Percentiles rank a stretch among this genome's conserved stretches.
phyloP scores from a whole-genome alignment of 331 rosid genomes.

The Quercus tomentella region DNA sequence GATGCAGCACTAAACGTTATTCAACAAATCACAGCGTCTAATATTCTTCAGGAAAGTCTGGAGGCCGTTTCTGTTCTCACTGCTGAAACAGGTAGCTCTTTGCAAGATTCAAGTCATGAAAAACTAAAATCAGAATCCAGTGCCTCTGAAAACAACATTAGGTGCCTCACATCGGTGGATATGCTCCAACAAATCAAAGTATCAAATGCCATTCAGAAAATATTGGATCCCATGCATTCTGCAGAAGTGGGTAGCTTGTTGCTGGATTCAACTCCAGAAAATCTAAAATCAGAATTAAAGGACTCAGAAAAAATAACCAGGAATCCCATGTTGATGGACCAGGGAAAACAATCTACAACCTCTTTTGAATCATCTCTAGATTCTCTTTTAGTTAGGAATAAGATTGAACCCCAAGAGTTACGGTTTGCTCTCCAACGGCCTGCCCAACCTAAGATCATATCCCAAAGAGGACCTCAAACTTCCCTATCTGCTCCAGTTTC shows the following conservation, averaged over 20 bases:
- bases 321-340: constrained; percentile 14
- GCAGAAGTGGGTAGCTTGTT: constrained; percentile 26
- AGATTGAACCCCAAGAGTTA: constrained; percentile 50
- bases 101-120: constrained; percentile 33
- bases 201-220: constrained; percentile 50
- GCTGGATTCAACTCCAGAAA: constrained; percentile 20
- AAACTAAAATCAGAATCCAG: constrained; percentile 19
- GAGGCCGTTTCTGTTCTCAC: constrained; percentile 29
- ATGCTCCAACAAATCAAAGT: constrained; percentile 60
- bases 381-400: constrained; percentile 21
- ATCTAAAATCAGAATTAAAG: constrained; percentile 20
- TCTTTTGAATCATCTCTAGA: constrained; percentile 19
- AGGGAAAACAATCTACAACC: constrained; percentile 26
- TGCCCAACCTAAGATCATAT: constrained; percentile 64
- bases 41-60: constrained; percentile 44
- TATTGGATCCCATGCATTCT: constrained; percentile 31
- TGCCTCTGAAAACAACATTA: constrained; percentile 12
- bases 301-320: constrained; percentile 15
- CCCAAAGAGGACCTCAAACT: constrained; percentile 54
- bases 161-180: constrained; percentile 9
- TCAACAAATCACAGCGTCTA: constrained; percentile 60
- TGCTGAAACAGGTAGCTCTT: constrained; percentile 23
- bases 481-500: constrained; percentile 50
- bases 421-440: constrained; percentile 54
- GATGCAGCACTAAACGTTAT: constrained; percentile 58